Evolutionary conservation across 345 rosid genomes (phyloP), one percentile per base, ranked within the genome.

Genomic region (Toxicodendron radicans): DNA sequence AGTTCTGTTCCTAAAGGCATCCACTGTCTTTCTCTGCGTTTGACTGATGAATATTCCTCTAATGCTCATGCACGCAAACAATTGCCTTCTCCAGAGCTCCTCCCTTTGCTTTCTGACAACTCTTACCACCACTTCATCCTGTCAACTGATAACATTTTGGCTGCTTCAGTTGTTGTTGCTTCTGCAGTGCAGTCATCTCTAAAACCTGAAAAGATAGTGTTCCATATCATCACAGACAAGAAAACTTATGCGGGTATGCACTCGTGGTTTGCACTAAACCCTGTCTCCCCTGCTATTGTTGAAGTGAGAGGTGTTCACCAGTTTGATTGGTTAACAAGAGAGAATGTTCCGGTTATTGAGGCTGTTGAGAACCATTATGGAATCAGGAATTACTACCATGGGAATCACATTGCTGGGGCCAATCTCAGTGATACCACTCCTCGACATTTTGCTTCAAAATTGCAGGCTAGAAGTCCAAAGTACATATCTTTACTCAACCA

Each of bases 161-260:
- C 99, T 75, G 98, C 98, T 75, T 93, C 99, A 62, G 99, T 96
- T 70, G 99, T 96, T 80, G 97, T 96, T 83, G 75, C 88, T 76
- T 96, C 99, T 75, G 73, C 99, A 57, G 85, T 93, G 67, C 91
- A 85, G 80, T 89, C 98, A 76, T 93, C 98, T 78, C 71, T 87
- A 75, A 83, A 83, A 73, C 99, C 99, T 32, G 97, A 90, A 72
- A 96, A 87, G 82, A 90, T 96, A 73, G 99, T 96, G 68, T 96
- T 96, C 78, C 99, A 96, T 73, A 79, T 96, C 80, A 92, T 96
- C 75, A 96, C 99, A 24, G 99, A 96, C 85, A 96, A 96, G 94
- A 96, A 93, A 85, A 96, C 99, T 11, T 96, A 88, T 59, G 97
- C 99, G 13, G 99, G 92, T 35, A 96, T 96, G 98, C 99, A 93